Conservation (phyloP, 345 rosid species). For the Aegle marmelos region DNA sequence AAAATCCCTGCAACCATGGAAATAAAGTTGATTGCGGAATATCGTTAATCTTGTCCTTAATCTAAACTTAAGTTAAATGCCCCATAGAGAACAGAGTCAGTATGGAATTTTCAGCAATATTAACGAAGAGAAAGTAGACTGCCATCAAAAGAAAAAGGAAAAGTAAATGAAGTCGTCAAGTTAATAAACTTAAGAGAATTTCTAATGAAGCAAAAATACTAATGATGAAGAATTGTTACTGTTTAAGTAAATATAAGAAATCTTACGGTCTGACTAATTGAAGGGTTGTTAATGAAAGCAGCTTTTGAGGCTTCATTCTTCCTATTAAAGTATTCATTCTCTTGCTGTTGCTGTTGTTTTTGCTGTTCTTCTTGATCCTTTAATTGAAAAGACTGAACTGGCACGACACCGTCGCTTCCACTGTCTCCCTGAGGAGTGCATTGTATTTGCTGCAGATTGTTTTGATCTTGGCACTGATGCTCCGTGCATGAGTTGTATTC, state of each 20-base stretch:
- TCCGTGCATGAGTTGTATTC: slow-evolving; percentile 46
- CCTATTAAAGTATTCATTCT: slow-evolving; percentile 39
- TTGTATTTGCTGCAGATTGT: slow-evolving; percentile 33
- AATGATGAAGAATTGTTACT: neutral
- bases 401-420: slow-evolving; percentile 66
- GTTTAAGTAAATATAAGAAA: neutral
- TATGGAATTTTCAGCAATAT: neutral
- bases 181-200: neutral
- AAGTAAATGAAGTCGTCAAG: neutral
- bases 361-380: slow-evolving; percentile 23
- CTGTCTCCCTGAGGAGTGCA: slow-evolving; percentile 35
- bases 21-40: slow-evolving; percentile 11
- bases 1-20: neutral
- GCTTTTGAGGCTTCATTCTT: slow-evolving; percentile 44
- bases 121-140: neutral
- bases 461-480: slow-evolving; percentile 39
- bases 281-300: slow-evolving; percentile 41
- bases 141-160: neutral
- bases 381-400: slow-evolving; percentile 40
- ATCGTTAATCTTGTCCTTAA: neutral
- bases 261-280: slow-evolving; percentile 55
- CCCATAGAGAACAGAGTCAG: neutral
- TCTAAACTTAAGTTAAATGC: neutral
- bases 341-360: slow-evolving; percentile 35
- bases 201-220: neutral